Evolutionary conservation across 306 rosid genomes (phyloP).

Genomic region (Prunus davidiana): DNA sequence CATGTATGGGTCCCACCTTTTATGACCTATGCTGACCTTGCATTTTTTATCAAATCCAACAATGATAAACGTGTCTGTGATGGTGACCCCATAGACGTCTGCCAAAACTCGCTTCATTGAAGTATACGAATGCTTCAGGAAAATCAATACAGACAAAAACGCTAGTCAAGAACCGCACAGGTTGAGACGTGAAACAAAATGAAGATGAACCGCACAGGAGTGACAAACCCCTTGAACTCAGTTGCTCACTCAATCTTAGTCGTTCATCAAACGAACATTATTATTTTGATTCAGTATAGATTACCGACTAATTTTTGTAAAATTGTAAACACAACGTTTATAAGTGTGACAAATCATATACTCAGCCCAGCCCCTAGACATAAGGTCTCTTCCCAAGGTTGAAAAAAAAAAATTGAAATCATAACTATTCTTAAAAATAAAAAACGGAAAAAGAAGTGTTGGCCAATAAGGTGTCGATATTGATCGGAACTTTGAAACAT

Average conservation of each 20-base stretch:
- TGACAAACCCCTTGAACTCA: not conserved
- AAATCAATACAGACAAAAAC: slow-evolving; percentile 45
- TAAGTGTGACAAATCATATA: not conserved
- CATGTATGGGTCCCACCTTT: slow-evolving; percentile 64
- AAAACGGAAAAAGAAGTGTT: not conserved
- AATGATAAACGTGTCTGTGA: slow-evolving; percentile 54
- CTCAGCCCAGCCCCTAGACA: not conserved
- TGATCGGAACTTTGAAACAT: not conserved
- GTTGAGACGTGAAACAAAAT: slow-evolving; percentile 26
- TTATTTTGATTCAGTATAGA: not conserved
- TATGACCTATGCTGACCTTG: slow-evolving; percentile 50
- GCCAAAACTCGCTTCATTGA: slow-evolving; percentile 49
- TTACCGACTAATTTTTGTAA: not conserved
- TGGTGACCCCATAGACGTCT: slow-evolving; percentile 64
- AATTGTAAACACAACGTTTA: not conserved
- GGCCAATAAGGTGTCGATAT: not conserved
- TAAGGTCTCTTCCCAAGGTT: not conserved
- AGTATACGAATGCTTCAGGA: slow-evolving; percentile 53
- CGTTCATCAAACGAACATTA: not conserved
- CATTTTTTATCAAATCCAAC: slow-evolving; percentile 60
- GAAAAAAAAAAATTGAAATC: not conserved
- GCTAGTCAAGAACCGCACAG: slow-evolving; percentile 42
- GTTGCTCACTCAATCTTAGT: not conserved
- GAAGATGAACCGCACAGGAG: not conserved
- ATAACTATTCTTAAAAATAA: not conserved